Base-by-base conservation (phyloP, 2,329 filamentous ascomycete species). In the Parascedosporium putredinis region DNA sequence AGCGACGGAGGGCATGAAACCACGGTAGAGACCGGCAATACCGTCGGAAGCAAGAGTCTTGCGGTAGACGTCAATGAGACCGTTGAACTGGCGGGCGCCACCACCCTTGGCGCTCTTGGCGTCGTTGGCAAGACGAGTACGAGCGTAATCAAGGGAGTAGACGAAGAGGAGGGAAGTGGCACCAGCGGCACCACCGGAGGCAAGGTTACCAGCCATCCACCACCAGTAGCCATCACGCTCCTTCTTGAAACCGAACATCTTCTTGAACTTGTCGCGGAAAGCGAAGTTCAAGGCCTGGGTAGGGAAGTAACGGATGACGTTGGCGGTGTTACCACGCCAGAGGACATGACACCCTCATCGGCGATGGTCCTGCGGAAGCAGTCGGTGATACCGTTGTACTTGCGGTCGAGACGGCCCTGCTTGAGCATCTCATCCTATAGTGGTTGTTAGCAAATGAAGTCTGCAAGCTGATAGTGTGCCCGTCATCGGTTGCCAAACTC, bases 241-340 rank as follows among this genome's bases (percentile, higher is more conserved):
- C 87, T 97, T 97, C 89, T 97, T 98, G 89, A 88, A 98, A 71
- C 88, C 87, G 85, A 98, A 98, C 90, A 98, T 94, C 70, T 86
- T 81, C 89, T 98, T 98, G 89, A 96, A 98, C 84, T 94, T 96
- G 76, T 98, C 93, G 75, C 93, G 93, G 93, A 98, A 98, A 72
- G 93, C 93, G 71, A 98, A 98, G 90, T 98, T 98, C 73, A 98
- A 81, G 67, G 93, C 93, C 84, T 98, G 93, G 73, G 93, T 98
- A 64, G 93, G 93, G 88, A 98, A 98, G 82, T 98, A 98, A 86
- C 93, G 93, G 83, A 98, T 95, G 75, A 98, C 93, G 86, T 98
- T 98, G 88, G 93, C 93, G 71, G 93, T 98, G 88, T 98, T 98
- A 77, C 93, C 93, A 84, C 93, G 84, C 93, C 93, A 98, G 66